Percentiles rank a stretch among this genome's conserved stretches.
Evolutionary conservation across 2,329 filamentous ascomycete species (phyloP).

Genomic region (Aspergillus eucalypticola): DNA sequence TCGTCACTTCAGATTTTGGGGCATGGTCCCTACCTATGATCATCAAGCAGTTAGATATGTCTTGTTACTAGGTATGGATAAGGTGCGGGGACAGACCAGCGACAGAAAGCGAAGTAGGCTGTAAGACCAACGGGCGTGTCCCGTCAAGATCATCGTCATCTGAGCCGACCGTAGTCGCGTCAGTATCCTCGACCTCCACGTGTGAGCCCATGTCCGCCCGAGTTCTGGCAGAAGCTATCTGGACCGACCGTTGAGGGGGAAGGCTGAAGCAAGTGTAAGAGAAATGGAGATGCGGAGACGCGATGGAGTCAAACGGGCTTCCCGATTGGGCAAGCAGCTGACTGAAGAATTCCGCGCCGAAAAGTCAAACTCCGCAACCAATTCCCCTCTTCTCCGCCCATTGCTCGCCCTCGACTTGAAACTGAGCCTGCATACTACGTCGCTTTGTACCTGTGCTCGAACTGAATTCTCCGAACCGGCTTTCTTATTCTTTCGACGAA

Average conservation of each 20-base stretch:
- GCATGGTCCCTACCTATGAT: conserved; percentile 8
- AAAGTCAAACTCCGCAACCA: conserved; percentile 16
- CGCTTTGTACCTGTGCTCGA: neutral
- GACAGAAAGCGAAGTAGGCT: conserved; percentile 1
- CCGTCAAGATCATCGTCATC: conserved; percentile 49
- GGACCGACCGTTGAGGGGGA: neutral
- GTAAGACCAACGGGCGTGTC: conserved; percentile 25
- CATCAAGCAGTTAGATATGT: conserved; percentile 20
- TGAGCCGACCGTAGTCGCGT: conserved; percentile 31
- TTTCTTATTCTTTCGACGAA: neutral
- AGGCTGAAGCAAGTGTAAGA: neutral
- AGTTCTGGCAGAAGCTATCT: conserved; percentile 8
- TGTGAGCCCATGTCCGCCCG: conserved; percentile 25
- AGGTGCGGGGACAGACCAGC: conserved; percentile 14
- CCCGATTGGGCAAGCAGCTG: conserved; percentile 27
- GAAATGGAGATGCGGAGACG: conserved; percentile 17
- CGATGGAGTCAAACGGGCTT: conserved; percentile 21
- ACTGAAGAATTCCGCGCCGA: conserved; percentile 12
- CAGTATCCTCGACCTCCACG: conserved; percentile 28
- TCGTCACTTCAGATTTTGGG: neutral
- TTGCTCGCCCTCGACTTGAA: neutral
- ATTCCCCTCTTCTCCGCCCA: neutral
- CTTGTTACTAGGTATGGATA: neutral
- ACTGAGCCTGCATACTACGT: neutral
- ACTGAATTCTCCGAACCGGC: neutral